A percentile compares a stretch with the other conserved stretches of the same genome.
Evolutionary conservation across 1,284 basidiomycete genomes (phyloP).

Genomic region (Tylopilus orsonianus): DNA sequence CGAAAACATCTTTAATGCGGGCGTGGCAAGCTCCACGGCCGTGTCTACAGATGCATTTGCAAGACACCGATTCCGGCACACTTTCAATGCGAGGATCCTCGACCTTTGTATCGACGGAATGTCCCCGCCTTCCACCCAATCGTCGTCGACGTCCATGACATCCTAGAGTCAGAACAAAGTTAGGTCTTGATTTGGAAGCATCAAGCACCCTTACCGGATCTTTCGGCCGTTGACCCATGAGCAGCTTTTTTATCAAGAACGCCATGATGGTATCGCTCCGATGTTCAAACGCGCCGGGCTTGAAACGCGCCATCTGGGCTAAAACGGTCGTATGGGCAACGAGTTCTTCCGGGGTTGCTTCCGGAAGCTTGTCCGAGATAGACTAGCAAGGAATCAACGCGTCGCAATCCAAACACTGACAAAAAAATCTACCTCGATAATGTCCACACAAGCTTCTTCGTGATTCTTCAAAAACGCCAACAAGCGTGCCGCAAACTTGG

Average conservation of each 20-base stretch:
- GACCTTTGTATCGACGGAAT: slow-evolving; percentile 59
- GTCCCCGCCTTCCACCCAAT: slow-evolving; percentile 74
- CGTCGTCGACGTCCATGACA: slow-evolving; percentile 58
- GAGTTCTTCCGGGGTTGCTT: slow-evolving; percentile 53
- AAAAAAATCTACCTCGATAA: slow-evolving; percentile 60
- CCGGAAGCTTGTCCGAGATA: slow-evolving; percentile 56
- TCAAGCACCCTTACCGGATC: slow-evolving; percentile 43
- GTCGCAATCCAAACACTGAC: background rate
- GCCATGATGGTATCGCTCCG: slow-evolving; percentile 71
- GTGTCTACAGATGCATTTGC: slow-evolving; percentile 60
- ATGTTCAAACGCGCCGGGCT: slow-evolving; percentile 74
- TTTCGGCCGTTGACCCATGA: slow-evolving; percentile 54
- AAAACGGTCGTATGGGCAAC: slow-evolving; percentile 73
- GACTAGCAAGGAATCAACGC: slow-evolving; percentile 38
- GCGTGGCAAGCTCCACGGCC: slow-evolving; percentile 65
- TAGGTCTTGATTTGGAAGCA: background rate
- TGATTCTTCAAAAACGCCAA: slow-evolving; percentile 61
- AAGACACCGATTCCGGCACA: slow-evolving; percentile 77
- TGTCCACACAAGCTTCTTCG: slow-evolving; percentile 48
- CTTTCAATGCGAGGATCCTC: slow-evolving; percentile 75
- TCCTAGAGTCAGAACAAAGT: slow-evolving; percentile 30
- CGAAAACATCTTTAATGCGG: slow-evolving; percentile 74
- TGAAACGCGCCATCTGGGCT: slow-evolving; percentile 70
- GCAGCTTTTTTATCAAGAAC: slow-evolving; percentile 72
- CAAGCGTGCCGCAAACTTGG: slow-evolving; percentile 87